phyloP scores from a whole-genome alignment of 2,329 filamentous ascomycete species.

The Stemphylium vesicarium region DNA sequence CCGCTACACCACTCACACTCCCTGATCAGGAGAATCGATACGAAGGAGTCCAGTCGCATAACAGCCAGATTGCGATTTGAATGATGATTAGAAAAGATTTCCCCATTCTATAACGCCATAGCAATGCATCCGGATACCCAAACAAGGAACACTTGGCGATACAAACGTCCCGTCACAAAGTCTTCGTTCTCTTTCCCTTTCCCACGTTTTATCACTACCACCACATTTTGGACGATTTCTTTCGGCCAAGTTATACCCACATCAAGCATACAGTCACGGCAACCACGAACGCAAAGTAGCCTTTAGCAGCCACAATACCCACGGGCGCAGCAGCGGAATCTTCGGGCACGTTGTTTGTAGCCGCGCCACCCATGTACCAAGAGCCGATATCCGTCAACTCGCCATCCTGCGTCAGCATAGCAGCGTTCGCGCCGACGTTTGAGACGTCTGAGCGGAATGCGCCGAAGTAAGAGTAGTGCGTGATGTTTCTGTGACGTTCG shows the following conservation, averaged over 20 bases:
- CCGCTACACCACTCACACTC: too few relatives aligned
- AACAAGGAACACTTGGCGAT: too few relatives aligned
- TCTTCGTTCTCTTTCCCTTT: too few relatives aligned
- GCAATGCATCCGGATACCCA: too few relatives aligned
- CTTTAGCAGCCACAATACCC: neutral
- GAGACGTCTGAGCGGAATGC: constrained; percentile 72
- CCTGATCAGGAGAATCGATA: too few relatives aligned
- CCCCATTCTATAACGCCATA: too few relatives aligned
- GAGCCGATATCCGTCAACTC: constrained; percentile 76
- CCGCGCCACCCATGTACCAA: constrained; percentile 71
- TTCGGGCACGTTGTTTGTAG: constrained; percentile 11
- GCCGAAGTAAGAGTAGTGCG: constrained; percentile 77
- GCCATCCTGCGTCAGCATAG: constrained; percentile 72
- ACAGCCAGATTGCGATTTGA: too few relatives aligned
- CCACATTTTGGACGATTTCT: too few relatives aligned
- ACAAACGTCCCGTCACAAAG: too few relatives aligned
- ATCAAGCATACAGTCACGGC: neutral
- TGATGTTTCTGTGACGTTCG: constrained; percentile 56
- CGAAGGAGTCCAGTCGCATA: too few relatives aligned
- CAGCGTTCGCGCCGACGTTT: constrained; percentile 76
- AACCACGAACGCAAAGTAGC: neutral
- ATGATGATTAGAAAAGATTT: too few relatives aligned
- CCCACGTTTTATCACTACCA: too few relatives aligned
- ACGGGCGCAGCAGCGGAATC: neutral
- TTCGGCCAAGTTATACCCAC: neutral